These are phyloP conservation scores for Grigorovia yakushimaensis DNA, from an alignment of 805 yeast species.

Conservation along the genomic window DNA sequence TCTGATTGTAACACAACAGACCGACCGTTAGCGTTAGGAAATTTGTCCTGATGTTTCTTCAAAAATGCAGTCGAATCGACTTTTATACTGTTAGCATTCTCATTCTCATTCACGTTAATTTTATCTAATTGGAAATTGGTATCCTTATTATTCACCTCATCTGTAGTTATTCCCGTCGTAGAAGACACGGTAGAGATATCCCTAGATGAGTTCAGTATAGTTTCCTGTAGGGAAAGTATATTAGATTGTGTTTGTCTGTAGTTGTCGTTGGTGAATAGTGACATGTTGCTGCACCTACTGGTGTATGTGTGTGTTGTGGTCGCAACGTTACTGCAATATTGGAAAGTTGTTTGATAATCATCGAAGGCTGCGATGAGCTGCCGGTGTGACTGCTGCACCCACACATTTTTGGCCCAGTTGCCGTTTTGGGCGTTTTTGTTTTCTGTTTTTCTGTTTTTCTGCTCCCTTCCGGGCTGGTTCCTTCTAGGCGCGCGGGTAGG, in stretches of 20 bases:
- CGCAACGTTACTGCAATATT: too few relatives aligned
- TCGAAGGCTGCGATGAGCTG: neutral
- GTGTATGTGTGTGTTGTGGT: too few relatives aligned
- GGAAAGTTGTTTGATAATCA: neutral
- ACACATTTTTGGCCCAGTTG: neutral
- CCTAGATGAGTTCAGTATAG: slow-evolving; percentile 22
- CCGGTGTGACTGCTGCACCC: neutral
- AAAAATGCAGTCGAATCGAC: neutral
- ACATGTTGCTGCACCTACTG: too few relatives aligned
- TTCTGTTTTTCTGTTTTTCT: neutral
- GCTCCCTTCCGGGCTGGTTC: neutral
- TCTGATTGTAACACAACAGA: neutral
- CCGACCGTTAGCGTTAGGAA: neutral
- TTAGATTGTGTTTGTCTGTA: slow-evolving; percentile 27
- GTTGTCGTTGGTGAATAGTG: slow-evolving; percentile 8
- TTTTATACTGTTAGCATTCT: neutral
- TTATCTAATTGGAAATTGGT: neutral
- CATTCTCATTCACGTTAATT: too few relatives aligned
- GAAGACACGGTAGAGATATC: slow-evolving; percentile 4
- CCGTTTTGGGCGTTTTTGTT: neutral
- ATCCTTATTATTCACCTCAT: neutral
- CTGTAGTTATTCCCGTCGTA: neutral
- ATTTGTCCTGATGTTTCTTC: neutral
- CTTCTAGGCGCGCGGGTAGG: too few relatives aligned
- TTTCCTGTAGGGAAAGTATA: slow-evolving; percentile 26